A percentile compares a stretch with the other conserved stretches of the same genome.
Conservation (phyloP, 169 alveolate species). For the Eimeria maxima region DNA sequence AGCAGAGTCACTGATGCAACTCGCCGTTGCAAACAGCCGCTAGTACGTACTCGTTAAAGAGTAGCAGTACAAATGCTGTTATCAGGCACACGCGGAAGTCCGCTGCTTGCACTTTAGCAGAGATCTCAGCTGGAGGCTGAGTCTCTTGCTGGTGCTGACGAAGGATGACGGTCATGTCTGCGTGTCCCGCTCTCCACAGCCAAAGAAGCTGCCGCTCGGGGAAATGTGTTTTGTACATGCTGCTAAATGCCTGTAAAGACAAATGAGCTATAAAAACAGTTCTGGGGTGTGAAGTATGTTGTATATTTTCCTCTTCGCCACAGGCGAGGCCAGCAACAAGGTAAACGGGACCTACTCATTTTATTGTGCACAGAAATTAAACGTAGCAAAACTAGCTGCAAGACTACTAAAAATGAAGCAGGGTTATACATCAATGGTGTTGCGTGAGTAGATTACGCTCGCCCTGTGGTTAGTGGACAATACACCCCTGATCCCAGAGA, state of each 20-base stretch:
- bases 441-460: not conserved
- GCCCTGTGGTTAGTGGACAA: not conserved
- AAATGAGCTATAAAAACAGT: not conserved
- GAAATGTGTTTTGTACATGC: conserved; percentile 64
- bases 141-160: not conserved
- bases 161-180: conserved; percentile 45
- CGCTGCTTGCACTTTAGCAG: not conserved
- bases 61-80: conserved; percentile 54
- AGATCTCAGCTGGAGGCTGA: not conserved
- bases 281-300: not conserved
- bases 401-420: not conserved
- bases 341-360: not conserved
- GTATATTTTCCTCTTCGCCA: not conserved
- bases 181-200: conserved; percentile 73
- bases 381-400: not conserved
- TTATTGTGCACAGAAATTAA: not conserved
- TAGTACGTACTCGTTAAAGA: conserved; percentile 59
- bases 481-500: not conserved
- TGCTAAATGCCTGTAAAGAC: conserved; percentile 45
- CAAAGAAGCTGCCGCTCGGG: conserved; percentile 67
- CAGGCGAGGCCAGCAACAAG: not conserved
- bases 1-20: not conserved
- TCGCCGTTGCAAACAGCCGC: not conserved
- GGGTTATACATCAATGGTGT: not conserved
- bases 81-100: conserved; percentile 60